Percentiles rank a stretch among this genome's conserved stretches.
These are phyloP conservation scores for Rhexocercosporidium sp. DNA, from an alignment of 2,329 filamentous ascomycete genomes.

Conservation along the genomic window DNA sequence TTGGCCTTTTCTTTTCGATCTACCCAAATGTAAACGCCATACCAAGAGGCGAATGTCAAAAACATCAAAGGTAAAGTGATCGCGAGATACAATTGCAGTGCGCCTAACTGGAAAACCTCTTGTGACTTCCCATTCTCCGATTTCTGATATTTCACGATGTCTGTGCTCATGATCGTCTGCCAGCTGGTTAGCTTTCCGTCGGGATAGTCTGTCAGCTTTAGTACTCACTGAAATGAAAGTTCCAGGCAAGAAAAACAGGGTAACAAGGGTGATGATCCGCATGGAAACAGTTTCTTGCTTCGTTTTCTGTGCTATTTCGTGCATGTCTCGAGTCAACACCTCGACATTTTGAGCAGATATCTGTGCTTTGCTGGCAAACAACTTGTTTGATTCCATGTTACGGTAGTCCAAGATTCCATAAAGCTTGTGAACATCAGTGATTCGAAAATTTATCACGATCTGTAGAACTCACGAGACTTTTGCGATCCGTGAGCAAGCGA, in stretches of 20 bases:
- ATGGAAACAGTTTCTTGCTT: conserved; percentile 47
- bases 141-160: conserved; percentile 40
- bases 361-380: neutral
- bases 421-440: neutral
- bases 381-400: neutral
- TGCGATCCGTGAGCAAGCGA: neutral
- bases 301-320: conserved; percentile 42
- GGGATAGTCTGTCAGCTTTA: too few relatives aligned
- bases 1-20: neutral
- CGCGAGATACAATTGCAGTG: neutral
- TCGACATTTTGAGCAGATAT: neutral
- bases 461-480: neutral
- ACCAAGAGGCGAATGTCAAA: neutral
- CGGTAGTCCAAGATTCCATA: neutral
- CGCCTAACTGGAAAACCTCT: neutral
- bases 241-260: conserved; percentile 47
- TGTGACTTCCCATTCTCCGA: neutral
- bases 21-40: neutral
- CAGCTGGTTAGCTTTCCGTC: too few relatives aligned
- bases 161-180: conserved; percentile 50
- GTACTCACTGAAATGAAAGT: conserved; percentile 48
- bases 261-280: conserved; percentile 48
- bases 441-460: too few relatives aligned
- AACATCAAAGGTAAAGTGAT: neutral
- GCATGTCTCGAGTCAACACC: conserved; percentile 29